A percentile compares a stretch with the other conserved stretches of the same genome.
Conservation (phyloP, 768 basidiomycete genomes). For the Leccinum disarticulatum region DNA sequence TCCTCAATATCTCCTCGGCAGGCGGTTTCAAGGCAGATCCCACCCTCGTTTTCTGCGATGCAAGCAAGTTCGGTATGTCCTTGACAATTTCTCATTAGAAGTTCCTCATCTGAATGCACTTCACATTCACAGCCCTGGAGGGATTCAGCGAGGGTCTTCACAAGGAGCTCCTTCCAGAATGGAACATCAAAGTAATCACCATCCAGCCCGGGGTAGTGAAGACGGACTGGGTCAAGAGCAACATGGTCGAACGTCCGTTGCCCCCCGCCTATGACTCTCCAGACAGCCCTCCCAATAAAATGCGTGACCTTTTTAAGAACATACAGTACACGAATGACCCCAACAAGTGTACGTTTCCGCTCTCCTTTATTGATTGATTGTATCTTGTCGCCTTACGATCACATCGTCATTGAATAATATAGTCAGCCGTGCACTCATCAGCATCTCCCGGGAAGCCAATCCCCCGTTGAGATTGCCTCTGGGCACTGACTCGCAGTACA, state of each 20-base stretch:
- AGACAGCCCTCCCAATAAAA: constrained; percentile 16
- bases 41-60: constrained; percentile 20
- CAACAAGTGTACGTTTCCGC: constrained; percentile 9
- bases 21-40: constrained; percentile 20
- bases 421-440: constrained; percentile 19
- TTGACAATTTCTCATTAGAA: too few relatives aligned
- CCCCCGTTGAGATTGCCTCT: constrained; percentile 24
- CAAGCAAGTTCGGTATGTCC: constrained; percentile 25
- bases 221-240: constrained; percentile 23
- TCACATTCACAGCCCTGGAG: constrained; percentile 23
- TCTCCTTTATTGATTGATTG: background rate
- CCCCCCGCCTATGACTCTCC: constrained; percentile 17
- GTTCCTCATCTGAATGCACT: background rate
- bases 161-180: constrained; percentile 23
- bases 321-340: background rate
- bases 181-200: constrained; percentile 28
- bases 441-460: constrained; percentile 18
- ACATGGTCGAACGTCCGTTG: constrained; percentile 15
- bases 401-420: constrained; percentile 8
- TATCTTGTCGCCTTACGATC: background rate
- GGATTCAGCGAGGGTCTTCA: constrained; percentile 27
- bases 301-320: constrained; percentile 9
- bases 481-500: constrained; percentile 18
- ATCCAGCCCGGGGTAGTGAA: constrained; percentile 21
- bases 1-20: constrained; percentile 23